Base-by-base conservation (phyloP, 306 rosid species). In the Cucurbita ficifolia region DNA sequence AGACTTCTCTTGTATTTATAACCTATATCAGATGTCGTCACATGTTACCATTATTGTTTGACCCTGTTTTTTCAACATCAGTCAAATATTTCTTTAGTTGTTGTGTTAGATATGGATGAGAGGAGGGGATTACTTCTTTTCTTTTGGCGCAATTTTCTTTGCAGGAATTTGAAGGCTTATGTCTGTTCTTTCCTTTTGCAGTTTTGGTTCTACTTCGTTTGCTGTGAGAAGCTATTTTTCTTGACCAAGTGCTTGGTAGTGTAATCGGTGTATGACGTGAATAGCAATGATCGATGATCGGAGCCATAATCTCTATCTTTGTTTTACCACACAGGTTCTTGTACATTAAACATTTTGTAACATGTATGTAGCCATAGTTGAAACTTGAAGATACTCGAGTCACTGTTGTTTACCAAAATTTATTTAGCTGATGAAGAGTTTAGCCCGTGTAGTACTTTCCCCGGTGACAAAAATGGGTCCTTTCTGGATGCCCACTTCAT, bases 141-240 rank as follows among this genome's bases (percentile, higher is more conserved):
- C 5, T 64, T 43, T 13, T 67, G 35, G 21, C 24, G 33, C 22
- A 21, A 36, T 33, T 24, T 18, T 71, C 46, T 48, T n/a, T 10
- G 55, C 69, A 67, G 78, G 76, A 67, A 73, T 11, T 7, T 36
- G 53, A 49, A 42, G 65, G 17, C 21, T 88, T 62, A 61, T 59
- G 11, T 14, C 75, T 72, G 35, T 73, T 79, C 56, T 61, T 85
- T 43, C 72, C 54, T 40, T 78, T 63, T 84, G 90, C 99, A 94
- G 99, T 84, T 78, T 83, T 89, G 46, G 70, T 94, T 61, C 80
- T 84, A 53, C 81, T 81, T 51, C 84, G 84, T 38, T 72, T 86
- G 49, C 80, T 89, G 76, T 91, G 88, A 79, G 76, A 81, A 80
- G 68, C 70, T 52, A 42, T 80, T 78, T 33, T 12, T 70, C n/a